phyloP scores from a whole-genome alignment of 495 filamentous ascomycete genomes.

The Annulohypoxylon nitens region DNA sequence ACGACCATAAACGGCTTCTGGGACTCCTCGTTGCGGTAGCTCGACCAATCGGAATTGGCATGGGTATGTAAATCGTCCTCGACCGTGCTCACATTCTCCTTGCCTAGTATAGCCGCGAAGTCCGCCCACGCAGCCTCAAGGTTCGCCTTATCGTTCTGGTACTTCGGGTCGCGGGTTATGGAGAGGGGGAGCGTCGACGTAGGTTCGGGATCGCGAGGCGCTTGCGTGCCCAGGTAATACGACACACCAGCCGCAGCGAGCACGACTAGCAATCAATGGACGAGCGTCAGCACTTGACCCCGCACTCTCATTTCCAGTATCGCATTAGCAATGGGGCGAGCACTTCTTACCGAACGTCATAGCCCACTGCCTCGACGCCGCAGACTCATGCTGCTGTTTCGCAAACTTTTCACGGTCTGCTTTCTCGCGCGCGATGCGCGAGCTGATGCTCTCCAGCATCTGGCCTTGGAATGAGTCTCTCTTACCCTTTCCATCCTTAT shows the following conservation, averaged over 20 bases:
- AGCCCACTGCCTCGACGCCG: constrained; percentile 68
- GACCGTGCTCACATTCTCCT: constrained; percentile 84
- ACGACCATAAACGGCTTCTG: constrained; percentile 71
- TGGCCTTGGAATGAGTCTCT: constrained; percentile 81
- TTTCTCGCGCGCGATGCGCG: constrained; percentile 80
- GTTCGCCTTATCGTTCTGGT: constrained; percentile 79
- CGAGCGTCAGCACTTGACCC: constrained; percentile 21
- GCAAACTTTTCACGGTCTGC: constrained; percentile 76
- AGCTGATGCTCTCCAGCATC: constrained; percentile 84
- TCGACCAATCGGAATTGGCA: constrained; percentile 89
- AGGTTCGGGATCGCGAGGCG: constrained; percentile 68
- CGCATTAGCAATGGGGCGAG: background rate
- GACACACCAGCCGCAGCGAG: constrained; percentile 70
- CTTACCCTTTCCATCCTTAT: constrained; percentile 40
- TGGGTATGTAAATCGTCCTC: constrained; percentile 76
- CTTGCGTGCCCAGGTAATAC: constrained; percentile 78
- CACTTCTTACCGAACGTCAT: constrained; percentile 71
- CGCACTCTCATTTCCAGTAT: background rate
- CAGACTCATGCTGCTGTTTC: constrained; percentile 64
- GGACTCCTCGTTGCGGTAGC: constrained; percentile 69
- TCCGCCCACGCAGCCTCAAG: constrained; percentile 95
- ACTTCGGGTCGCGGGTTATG: constrained; percentile 69
- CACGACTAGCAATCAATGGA: constrained; percentile 57
- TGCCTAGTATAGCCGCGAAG: constrained; percentile 85
- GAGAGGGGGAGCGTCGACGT: constrained; percentile 80